Evolutionary conservation across 495 filamentous ascomycete species (phyloP).

Genomic region (Tuber borchii): DNA sequence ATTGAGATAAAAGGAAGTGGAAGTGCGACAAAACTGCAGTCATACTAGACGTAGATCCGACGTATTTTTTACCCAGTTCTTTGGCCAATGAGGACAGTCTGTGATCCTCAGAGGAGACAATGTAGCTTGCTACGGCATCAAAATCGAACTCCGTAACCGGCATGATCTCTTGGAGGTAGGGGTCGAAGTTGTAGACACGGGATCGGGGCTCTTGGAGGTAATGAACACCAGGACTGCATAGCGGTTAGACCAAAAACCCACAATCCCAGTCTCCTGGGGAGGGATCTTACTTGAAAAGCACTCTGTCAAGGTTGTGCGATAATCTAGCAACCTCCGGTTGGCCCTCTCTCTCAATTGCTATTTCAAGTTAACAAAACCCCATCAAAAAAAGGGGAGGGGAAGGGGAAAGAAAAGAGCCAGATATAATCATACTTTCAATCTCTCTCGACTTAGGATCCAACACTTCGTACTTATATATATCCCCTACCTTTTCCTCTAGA

Average conservation of each 20-base stretch:
- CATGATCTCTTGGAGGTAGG: conserved; percentile 86
- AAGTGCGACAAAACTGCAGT: conserved; percentile 80
- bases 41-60: conserved; percentile 95
- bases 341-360: conserved; percentile 28
- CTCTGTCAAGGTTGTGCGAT: conserved; percentile 75
- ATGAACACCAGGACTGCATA: conserved; percentile 71
- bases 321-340: conserved; percentile 62
- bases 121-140: conserved; percentile 69
- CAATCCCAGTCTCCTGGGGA: not conserved
- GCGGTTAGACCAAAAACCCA: conserved; percentile 18
- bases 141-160: conserved; percentile 89
- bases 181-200: conserved; percentile 89
- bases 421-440: conserved; percentile 14
- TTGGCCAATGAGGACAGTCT: conserved; percentile 60
- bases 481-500: not conserved
- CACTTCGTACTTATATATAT: not conserved
- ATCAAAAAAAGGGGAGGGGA: not conserved
- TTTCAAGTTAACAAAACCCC: not conserved
- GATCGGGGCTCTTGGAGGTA: conserved; percentile 83
- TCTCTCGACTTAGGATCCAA: conserved; percentile 7
- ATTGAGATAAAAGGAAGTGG: conserved; percentile 81
- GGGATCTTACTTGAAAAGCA: conserved; percentile 71
- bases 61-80: conserved; percentile 67
- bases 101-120: conserved; percentile 80
- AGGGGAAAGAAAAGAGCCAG: not conserved